A percentile compares a stretch with the other conserved stretches of the same genome.
Conservation (phyloP, 208 protist genomes). For the Leishmania aethiopica region DNA sequence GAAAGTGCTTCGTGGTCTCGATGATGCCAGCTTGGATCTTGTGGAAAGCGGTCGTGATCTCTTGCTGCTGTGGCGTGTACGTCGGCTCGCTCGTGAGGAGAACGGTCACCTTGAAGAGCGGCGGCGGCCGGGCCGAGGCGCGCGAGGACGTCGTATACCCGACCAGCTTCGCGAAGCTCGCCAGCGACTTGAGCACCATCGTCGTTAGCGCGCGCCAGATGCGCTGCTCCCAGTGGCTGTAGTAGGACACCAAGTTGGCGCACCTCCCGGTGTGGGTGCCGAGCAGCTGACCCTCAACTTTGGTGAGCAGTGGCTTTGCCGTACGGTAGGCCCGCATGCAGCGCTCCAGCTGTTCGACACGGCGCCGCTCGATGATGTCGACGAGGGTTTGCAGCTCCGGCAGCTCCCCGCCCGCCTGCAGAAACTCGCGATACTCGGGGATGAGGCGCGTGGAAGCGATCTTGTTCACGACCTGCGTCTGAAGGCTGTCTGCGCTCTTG, state of each 20-base stretch:
- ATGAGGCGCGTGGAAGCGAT: constrained; percentile 88
- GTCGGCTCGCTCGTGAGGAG: constrained; percentile 93
- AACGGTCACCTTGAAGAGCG: constrained; percentile 95
- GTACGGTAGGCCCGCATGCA: constrained; percentile 94
- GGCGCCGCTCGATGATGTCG: constrained; percentile 90
- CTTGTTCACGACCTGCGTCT: constrained; percentile 92
- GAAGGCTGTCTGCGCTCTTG: constrained; percentile 95
- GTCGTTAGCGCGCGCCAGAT: constrained; percentile 94
- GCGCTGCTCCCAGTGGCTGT: constrained; percentile 96
- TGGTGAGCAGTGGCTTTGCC: constrained; percentile 94
- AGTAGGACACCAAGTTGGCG: constrained; percentile 92
- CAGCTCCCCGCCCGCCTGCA: constrained; percentile 85
- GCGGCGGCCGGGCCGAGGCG: constrained; percentile 40
- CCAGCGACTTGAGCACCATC: constrained; percentile 92
- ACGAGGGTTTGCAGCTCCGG: constrained; percentile 93
- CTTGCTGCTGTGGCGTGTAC: constrained; percentile 92
- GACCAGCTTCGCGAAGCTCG: constrained; percentile 87
- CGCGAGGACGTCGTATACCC: constrained; percentile 65
- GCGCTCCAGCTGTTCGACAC: constrained; percentile 77
- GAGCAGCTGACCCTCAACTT: constrained; percentile 96
- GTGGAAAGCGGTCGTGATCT: constrained; percentile 93
- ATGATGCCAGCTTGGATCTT: constrained; percentile 93
- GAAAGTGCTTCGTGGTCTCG: constrained; percentile 94
- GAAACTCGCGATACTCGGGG: constrained; percentile 74
- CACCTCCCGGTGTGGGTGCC: constrained; percentile 93